Evolutionary conservation across 768 basidiomycete species (phyloP).

Genomic region (Tricholomella constricta): DNA sequence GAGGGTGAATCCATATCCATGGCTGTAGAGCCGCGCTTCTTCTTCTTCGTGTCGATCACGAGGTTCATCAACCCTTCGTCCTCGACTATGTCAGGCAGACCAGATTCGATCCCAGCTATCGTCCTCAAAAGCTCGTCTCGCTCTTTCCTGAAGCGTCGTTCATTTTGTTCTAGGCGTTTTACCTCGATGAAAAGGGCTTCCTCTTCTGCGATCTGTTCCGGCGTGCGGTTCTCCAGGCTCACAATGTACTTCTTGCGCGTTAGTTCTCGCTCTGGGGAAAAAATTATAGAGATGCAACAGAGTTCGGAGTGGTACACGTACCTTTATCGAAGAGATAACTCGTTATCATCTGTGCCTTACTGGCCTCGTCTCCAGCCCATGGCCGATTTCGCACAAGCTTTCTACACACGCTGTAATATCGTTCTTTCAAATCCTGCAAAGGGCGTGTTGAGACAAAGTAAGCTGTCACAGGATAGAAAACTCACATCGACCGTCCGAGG

Average conservation of each 20-base stretch:
- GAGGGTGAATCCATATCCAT: conserved; percentile 51
- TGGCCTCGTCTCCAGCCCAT: conserved; percentile 79
- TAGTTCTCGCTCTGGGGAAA: conserved; percentile 71
- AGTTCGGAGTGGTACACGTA: conserved; percentile 25
- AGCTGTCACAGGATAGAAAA: background rate
- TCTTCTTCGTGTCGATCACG: conserved; percentile 56
- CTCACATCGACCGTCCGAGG: conserved; percentile 71
- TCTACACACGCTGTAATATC: conserved; percentile 91
- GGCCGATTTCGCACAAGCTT: conserved; percentile 84
- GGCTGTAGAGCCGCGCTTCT: conserved; percentile 48
- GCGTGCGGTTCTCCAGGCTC: conserved; percentile 86
- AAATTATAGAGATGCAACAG: background rate
- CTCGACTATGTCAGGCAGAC: conserved; percentile 71
- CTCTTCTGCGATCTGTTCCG: conserved; percentile 91
- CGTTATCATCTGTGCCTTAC: conserved; percentile 65
- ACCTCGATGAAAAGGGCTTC: conserved; percentile 92
- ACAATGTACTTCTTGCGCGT: conserved; percentile 86
- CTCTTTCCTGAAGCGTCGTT: conserved; percentile 84
- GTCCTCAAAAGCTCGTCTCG: conserved; percentile 85
- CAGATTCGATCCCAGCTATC: conserved; percentile 85
- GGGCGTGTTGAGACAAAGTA: conserved; percentile 3
- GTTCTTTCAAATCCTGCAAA: conserved; percentile 84
- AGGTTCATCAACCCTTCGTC: conserved; percentile 61
- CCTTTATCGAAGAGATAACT: conserved; percentile 90
- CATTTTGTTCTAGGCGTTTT: conserved; percentile 93